Evolutionary conservation across 345 rosid species (phyloP).

Genomic region (Lumnitzera littorea): DNA sequence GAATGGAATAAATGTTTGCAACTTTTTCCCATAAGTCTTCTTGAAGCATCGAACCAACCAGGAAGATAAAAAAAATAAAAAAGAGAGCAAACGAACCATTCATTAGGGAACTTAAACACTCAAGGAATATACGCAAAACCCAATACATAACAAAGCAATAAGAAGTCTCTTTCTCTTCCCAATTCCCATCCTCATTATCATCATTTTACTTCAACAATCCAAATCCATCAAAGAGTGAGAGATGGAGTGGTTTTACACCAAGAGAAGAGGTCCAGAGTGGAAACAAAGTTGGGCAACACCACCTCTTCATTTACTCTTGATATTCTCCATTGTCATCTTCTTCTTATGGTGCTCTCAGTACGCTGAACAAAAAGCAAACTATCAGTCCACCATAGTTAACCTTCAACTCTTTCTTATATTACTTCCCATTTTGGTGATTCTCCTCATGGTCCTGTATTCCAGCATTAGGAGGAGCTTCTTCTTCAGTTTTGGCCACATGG

Average conservation of each 20-base stretch:
- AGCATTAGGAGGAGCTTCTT: not conserved
- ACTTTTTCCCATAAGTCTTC: too few species aligned
- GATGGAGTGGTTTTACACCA: slow-evolving; percentile 50
- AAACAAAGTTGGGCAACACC: slow-evolving; percentile 46
- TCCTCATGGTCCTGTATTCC: slow-evolving; percentile 22
- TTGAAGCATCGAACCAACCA: too few species aligned
- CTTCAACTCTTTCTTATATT: slow-evolving; percentile 31
- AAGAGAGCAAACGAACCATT: not conserved
- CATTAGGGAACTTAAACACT: slow-evolving; percentile 9
- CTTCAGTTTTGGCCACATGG: slow-evolving; percentile 12
- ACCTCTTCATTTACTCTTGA: slow-evolving; percentile 31
- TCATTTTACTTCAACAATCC: not conserved
- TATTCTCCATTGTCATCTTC: slow-evolving; percentile 40
- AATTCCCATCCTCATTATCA: not conserved
- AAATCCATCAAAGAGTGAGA: not conserved
- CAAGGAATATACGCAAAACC: slow-evolving; percentile 27
- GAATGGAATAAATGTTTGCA: too few species aligned
- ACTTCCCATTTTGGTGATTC: slow-evolving; percentile 26
- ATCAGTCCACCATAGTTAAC: slow-evolving; percentile 21
- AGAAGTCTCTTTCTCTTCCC: too few species aligned
- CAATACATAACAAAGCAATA: not conserved
- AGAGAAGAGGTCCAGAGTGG: slow-evolving; percentile 52
- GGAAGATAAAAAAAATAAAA: not conserved
- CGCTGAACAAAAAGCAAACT: slow-evolving; percentile 21
- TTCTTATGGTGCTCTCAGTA: slow-evolving; percentile 39